Evolutionary conservation across 73 alveolate species (phyloP).

Genomic region (Blepharisma japonicum): DNA sequence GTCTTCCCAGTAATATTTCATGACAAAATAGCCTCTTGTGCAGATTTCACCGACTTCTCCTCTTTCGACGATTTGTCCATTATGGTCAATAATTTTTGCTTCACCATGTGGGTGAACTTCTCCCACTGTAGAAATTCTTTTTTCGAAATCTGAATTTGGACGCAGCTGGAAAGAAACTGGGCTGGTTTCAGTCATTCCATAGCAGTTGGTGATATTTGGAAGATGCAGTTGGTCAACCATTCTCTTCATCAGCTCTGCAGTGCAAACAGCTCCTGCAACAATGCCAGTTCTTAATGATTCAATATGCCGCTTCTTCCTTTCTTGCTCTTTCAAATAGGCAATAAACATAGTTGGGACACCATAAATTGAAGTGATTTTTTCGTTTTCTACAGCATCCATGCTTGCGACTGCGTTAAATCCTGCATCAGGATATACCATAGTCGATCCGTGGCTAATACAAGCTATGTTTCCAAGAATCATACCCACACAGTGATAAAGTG

Average conservation of each 20-base stretch:
- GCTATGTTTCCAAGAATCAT: conserved; percentile 82
- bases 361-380: conserved; percentile 54
- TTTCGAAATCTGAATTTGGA: conserved; percentile 28
- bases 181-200: conserved; percentile 54
- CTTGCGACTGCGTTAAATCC: conserved; percentile 64
- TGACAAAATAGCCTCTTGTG: conserved; percentile 64
- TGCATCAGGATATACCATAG: conserved; percentile 71
- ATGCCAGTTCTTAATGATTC: conserved; percentile 62
- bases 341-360: conserved; percentile 87
- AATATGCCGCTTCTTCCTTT: conserved; percentile 34
- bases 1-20: conserved; percentile 82
- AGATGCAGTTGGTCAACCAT: conserved; percentile 31
- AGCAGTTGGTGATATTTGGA: conserved; percentile 32
- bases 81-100: conserved; percentile 31
- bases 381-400: conserved; percentile 46
- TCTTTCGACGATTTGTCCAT: conserved; percentile 34
- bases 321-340: conserved; percentile 55
- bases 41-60: conserved; percentile 65
- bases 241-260: conserved; percentile 53
- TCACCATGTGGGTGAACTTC: conserved; percentile 49
- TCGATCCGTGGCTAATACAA: conserved; percentile 59
- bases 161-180: conserved; percentile 34
- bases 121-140: conserved; percentile 51
- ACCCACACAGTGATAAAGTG: conserved; percentile 84
- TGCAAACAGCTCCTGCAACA: conserved; percentile 72